Evolutionary conservation across 1,284 basidiomycete genomes (phyloP).

Genomic region (Rhodofomes roseus): DNA sequence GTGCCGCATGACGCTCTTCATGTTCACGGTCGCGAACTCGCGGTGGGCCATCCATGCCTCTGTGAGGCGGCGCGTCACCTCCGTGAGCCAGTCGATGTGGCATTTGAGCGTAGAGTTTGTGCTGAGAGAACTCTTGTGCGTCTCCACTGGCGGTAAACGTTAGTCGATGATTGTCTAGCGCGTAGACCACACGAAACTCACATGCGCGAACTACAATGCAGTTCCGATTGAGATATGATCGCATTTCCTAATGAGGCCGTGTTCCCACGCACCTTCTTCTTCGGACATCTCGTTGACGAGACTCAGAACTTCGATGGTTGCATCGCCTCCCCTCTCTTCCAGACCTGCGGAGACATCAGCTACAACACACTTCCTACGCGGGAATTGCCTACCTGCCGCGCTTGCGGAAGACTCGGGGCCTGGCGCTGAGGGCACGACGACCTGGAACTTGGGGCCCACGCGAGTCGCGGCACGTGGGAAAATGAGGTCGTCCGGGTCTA

Average conservation of each 20-base stretch:
- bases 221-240: neutral
- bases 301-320: slow-evolving; percentile 70
- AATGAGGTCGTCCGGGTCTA: slow-evolving; percentile 91
- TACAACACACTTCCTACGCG: neutral
- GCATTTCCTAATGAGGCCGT: neutral
- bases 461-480: slow-evolving; percentile 90
- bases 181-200: slow-evolving; percentile 10
- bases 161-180: neutral
- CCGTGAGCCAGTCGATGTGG: slow-evolving; percentile 76
- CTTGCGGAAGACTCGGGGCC: slow-evolving; percentile 39
- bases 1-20: slow-evolving; percentile 50
- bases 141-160: slow-evolving; percentile 56
- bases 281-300: slow-evolving; percentile 58
- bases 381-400: slow-evolving; percentile 32
- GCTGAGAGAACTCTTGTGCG: slow-evolving; percentile 50
- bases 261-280: slow-evolving; percentile 51
- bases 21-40: slow-evolving; percentile 55
- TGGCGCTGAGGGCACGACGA: slow-evolving; percentile 49
- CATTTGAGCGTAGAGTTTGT: slow-evolving; percentile 44
- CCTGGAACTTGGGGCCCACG: slow-evolving; percentile 85
- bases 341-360: slow-evolving; percentile 21
- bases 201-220: slow-evolving; percentile 15
- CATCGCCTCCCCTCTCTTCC: slow-evolving; percentile 67
- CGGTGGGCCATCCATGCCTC: slow-evolving; percentile 53
- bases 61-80: slow-evolving; percentile 64